Conservation (phyloP, 345 rosid species). For the Citrus unshiu region DNA sequence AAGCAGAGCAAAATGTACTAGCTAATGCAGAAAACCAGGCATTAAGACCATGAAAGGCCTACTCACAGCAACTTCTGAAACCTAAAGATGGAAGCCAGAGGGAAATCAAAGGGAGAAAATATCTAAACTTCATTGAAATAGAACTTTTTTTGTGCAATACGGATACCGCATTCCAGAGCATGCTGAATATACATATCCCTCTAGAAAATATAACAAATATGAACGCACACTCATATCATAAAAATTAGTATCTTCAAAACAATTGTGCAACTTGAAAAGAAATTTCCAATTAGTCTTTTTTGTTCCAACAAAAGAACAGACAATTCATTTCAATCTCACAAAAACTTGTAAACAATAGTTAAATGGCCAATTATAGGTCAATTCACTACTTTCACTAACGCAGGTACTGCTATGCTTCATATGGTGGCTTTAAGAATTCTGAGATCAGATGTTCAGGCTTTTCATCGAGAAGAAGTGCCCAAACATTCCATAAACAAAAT, state of each 20-base stretch:
- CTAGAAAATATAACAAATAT: not conserved
- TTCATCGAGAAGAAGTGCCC: not conserved
- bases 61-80: not conserved
- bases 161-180: not conserved
- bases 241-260: not conserved
- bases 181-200: not conserved
- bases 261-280: not conserved
- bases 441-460: not conserved
- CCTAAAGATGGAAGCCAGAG: conserved; percentile 1
- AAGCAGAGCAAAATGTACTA: not conserved
- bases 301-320: not conserved
- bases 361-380: not conserved
- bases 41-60: not conserved
- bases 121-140: conserved; percentile 1
- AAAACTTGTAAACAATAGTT: not conserved
- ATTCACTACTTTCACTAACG: not conserved
- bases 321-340: not conserved
- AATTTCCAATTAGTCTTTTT: not conserved
- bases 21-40: not conserved
- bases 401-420: not conserved
- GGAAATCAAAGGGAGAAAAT: not conserved
- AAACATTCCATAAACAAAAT: not conserved
- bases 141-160: not conserved
- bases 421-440: not conserved
- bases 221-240: not conserved